These are phyloP conservation scores for Oryza brachyantha DNA, from an alignment of 176 grass and related monocot species.

Conservation along the genomic window DNA sequence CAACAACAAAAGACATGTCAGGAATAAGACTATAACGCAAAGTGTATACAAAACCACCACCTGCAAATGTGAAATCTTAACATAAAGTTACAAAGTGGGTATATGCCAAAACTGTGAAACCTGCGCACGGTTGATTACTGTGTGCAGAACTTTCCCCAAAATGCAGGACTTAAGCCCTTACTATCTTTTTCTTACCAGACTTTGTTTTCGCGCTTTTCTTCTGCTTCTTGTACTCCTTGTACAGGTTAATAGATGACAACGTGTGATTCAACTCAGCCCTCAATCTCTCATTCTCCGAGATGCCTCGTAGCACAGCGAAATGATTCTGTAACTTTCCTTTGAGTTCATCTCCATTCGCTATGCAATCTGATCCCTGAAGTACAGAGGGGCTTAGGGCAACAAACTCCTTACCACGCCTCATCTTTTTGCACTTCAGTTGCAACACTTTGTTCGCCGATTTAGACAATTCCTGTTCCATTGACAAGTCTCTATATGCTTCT, in stretches of 20 bases:
- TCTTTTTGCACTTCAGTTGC: constrained; percentile 58
- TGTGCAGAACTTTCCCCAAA: background rate
- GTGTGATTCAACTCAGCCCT: constrained; percentile 66
- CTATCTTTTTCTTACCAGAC: constrained; percentile 6
- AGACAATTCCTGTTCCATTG: constrained; percentile 51
- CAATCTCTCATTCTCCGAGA: constrained; percentile 77
- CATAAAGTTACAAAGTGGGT: background rate
- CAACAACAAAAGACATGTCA: background rate
- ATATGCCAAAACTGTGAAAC: background rate
- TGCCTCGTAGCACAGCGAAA: constrained; percentile 60
- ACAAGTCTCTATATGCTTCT: constrained; percentile 73
- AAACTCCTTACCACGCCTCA: constrained; percentile 42
- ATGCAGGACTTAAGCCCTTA: constrained; percentile 1
- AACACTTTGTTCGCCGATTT: constrained; percentile 47
- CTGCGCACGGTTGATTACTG: background rate
- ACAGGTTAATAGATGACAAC: constrained; percentile 61
- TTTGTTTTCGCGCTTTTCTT: background rate
- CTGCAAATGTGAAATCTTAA: background rate
- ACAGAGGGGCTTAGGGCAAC: constrained; percentile 42
- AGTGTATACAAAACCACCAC: background rate
- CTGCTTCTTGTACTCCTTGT: constrained; percentile 78
- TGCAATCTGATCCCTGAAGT: constrained; percentile 40
- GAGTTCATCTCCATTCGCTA: constrained; percentile 41
- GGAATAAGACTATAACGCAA: background rate
- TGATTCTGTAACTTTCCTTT: constrained; percentile 65